These are phyloP conservation scores for Coelastrella sp. DNA, from an alignment of 139 green algal genomes.

Conservation along the genomic window DNA sequence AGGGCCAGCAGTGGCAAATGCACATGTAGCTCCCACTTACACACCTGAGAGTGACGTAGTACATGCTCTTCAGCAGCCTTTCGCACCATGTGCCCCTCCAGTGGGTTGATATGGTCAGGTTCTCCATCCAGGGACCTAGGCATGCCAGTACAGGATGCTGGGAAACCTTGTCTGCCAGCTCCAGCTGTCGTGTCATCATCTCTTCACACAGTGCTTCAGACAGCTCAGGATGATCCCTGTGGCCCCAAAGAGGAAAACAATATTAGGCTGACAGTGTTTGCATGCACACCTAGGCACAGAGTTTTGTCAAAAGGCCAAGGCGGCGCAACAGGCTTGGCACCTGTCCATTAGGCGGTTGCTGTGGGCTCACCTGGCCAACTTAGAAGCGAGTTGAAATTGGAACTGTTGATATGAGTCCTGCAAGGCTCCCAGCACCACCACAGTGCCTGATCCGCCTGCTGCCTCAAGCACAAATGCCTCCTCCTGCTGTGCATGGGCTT, in stretches of 20 bases:
- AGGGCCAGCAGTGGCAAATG: neutral
- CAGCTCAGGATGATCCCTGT: conserved; percentile 84
- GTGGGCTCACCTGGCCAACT: conserved; percentile 62
- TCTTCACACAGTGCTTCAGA: conserved; percentile 87
- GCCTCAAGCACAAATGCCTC: conserved; percentile 11
- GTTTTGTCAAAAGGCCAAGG: no score
- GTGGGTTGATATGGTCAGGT: conserved; percentile 78
- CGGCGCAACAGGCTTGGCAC: no score
- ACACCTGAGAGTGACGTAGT: conserved; percentile 77
- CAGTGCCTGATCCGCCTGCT: conserved; percentile 20
- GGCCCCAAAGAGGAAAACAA: neutral
- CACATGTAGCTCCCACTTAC: neutral
- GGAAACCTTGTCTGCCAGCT: conserved; percentile 54
- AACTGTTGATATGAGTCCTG: conserved; percentile 90
- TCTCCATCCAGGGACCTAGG: conserved; percentile 92
- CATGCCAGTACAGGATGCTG: conserved; percentile 77
- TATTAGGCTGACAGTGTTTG: neutral
- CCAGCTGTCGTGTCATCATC: conserved; percentile 69
- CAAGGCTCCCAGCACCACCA: conserved; percentile 77
- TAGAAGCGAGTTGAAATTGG: conserved; percentile 82
- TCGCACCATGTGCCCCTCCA: conserved; percentile 85
- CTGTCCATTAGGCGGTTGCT: no score
- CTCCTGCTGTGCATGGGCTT: neutral
- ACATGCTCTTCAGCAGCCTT: conserved; percentile 87
- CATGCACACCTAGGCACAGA: no score